Percentiles rank a stretch among this genome's conserved stretches.
Conservation (phyloP, 1,139 yeast genomes). For the Entelexis paramagnoliae region DNA sequence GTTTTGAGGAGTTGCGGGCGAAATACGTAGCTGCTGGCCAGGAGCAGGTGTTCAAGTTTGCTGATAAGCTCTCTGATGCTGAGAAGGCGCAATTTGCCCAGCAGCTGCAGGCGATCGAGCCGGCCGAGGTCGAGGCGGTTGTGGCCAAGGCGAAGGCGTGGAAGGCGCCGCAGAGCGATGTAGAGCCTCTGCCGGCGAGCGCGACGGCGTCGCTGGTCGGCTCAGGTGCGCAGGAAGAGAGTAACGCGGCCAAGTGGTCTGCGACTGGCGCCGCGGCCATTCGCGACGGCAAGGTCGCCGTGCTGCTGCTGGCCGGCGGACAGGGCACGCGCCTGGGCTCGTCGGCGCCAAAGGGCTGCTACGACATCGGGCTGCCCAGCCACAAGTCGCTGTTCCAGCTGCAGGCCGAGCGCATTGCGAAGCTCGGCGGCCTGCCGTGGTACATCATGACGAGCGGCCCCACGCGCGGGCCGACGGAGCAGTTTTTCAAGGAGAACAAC, state of each 20-base stretch:
- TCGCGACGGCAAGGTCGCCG: conserved; percentile 65
- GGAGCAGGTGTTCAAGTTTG: conserved; percentile 36
- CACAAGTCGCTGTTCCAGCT: conserved; percentile 76
- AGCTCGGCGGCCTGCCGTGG: conserved; percentile 56
- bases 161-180: conserved; percentile 20
- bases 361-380: conserved; percentile 75
- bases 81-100: conserved; percentile 27
- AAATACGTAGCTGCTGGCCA: conserved; percentile 34
- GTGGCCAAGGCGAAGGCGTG: conserved; percentile 26
- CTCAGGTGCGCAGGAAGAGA: conserved; percentile 19
- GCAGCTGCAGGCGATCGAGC: conserved; percentile 34
- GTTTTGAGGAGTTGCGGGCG: conserved; percentile 10
- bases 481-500: conserved; percentile 48
- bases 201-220: conserved; percentile 31
- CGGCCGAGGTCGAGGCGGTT: conserved; percentile 28
- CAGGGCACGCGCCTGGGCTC: conserved; percentile 95
- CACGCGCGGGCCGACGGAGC: conserved; percentile 66
- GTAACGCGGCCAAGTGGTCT: conserved; percentile 37
- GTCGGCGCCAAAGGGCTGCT: conserved; percentile 85
- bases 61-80: conserved; percentile 29
- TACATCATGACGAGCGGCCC: conserved; percentile 96
- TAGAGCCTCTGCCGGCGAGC: conserved; percentile 31
- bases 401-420: conserved; percentile 76
- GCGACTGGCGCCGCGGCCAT: conserved; percentile 59
- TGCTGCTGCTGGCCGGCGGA: conserved; percentile 92